Percentiles rank a stretch among this genome's conserved stretches.
These are phyloP conservation scores for Penicillium cosmopolitanum DNA, from an alignment of 495 filamentous ascomycete genomes.

Conservation along the genomic window DNA sequence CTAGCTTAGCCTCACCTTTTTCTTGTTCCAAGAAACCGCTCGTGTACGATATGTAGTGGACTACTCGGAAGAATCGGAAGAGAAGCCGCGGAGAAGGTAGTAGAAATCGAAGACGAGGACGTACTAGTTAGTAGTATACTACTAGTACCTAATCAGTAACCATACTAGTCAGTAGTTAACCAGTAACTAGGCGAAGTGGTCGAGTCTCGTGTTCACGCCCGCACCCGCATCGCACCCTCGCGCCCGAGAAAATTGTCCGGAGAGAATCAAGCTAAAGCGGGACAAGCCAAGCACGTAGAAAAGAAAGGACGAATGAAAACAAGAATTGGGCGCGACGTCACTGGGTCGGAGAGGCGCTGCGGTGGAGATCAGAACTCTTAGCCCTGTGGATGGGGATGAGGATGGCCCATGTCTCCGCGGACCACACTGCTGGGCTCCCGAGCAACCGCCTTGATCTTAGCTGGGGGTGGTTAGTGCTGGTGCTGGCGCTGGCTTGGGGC, in stretches of 20 bases:
- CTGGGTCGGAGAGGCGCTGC: not conserved
- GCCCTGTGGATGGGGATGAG: not conserved
- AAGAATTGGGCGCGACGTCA: not conserved
- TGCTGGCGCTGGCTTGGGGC: not conserved
- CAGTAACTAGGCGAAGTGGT: too few relatives aligned
- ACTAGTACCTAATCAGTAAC: too few relatives aligned
- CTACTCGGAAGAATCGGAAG: not conserved
- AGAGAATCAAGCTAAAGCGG: not conserved
- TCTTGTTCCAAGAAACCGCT: not conserved
- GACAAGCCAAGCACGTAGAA: not conserved
- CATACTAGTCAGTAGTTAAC: too few relatives aligned
- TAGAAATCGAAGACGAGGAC: too few relatives aligned
- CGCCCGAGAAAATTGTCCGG: slow-evolving; percentile 11
- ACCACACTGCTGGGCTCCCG: not conserved
- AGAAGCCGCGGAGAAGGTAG: not conserved
- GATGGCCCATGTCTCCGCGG: not conserved
- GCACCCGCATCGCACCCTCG: slow-evolving; percentile 6
- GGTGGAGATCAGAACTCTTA: not conserved
- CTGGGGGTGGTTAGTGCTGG: not conserved
- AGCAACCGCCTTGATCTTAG: not conserved
- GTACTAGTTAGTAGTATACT: too few relatives aligned
- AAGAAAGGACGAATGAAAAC: not conserved
- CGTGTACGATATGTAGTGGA: not conserved
- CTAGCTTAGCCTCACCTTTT: not conserved
- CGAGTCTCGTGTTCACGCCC: slow-evolving; percentile 12